Evolutionary conservation across 306 rosid genomes (phyloP), one percentile per base, ranked within the genome.

Genomic region (Dalbergia cultrata): DNA sequence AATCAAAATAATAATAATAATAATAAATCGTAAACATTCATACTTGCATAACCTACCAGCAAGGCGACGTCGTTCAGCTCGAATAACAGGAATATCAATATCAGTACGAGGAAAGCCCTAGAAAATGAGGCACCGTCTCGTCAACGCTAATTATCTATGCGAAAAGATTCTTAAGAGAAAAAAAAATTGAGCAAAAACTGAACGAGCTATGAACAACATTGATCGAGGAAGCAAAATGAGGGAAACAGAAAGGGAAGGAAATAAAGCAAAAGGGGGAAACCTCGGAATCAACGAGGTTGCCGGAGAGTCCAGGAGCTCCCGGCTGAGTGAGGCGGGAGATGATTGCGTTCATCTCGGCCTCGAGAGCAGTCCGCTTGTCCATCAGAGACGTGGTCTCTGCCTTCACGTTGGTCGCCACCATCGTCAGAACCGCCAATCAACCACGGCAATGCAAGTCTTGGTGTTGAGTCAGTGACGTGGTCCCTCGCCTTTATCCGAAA

Each of bases 91-190:
- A 84, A 95, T 88, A 70, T 95, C 99, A 31, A 91, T 76, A 74
- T 95, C 97, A 1, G 92, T 68, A 17, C 96, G 99, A 78, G 99
- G 98, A 88, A 95, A 93, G 4, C 94, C 98, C 99, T 95, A 66
- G 72, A 82, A 70, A 81, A 70, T 7, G 3, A 34, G 61, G 31
- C 22, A 72, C 14, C 4, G 31, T 7, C 72, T 41, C 61, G n/a
- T 54, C 49, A 69, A 18, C 39, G 3, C 16, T 54, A 1, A 81
- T 18, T 0, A 65, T 35, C 47, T 50, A 43, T 39, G 53, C 74
- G 50, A 45, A 68, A 58, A 1, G 18, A 2, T 6, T 54, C 43
- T 8, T 22, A 6, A 2, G 1, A 17, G 34, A 34, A 62, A 3
- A 8, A 3, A 16, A 17, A 33, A 61, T 13, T 19, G 49, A 11